These are phyloP conservation scores for Gynandropsis gynandra DNA, from an alignment of 345 rosid genomes.

Conservation along the genomic window DNA sequence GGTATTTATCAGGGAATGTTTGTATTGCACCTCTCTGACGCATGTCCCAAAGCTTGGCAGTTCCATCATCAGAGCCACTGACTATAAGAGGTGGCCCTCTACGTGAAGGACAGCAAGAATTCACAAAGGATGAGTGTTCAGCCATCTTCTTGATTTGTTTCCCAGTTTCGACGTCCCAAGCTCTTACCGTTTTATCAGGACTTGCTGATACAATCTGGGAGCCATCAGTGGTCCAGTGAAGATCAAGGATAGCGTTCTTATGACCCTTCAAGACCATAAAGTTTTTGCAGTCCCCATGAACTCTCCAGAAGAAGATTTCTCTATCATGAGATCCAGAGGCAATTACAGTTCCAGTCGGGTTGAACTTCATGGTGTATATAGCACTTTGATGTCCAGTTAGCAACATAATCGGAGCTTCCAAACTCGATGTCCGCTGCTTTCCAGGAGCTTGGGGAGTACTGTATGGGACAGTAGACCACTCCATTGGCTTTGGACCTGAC, in stretches of 20 bases:
- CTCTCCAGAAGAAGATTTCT: conserved; percentile 86
- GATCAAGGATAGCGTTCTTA: conserved; percentile 88
- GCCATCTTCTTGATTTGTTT: conserved; percentile 98
- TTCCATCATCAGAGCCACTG: conserved; percentile 96
- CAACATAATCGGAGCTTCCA: conserved; percentile 92
- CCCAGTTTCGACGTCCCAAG: conserved; percentile 92
- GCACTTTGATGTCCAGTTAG: conserved; percentile 84
- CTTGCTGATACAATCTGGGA: conserved; percentile 86
- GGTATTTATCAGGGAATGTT: conserved; percentile 95
- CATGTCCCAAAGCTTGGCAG: conserved; percentile 98
- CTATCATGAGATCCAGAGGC: conserved; percentile 97
- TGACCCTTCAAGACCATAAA: conserved; percentile 94
- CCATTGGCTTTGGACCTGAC: conserved; percentile 85
- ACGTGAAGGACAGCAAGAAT: conserved; percentile 84
- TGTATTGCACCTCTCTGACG: conserved; percentile 98
- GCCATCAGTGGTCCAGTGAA: conserved; percentile 93
- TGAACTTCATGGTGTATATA: conserved; percentile 82
- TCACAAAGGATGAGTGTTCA: conserved; percentile 85
- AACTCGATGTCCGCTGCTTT: conserved; percentile 65
- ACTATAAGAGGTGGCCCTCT: conserved; percentile 90
- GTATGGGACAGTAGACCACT: conserved; percentile 65
- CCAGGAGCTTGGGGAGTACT: conserved; percentile 49
- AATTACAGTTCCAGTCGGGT: conserved; percentile 71
- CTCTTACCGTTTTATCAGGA: conserved; percentile 84
- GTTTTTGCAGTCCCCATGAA: conserved; percentile 91